Base-by-base conservation (phyloP, 2,329 filamentous ascomycete genomes). In the Malbranchea zuffiana region DNA sequence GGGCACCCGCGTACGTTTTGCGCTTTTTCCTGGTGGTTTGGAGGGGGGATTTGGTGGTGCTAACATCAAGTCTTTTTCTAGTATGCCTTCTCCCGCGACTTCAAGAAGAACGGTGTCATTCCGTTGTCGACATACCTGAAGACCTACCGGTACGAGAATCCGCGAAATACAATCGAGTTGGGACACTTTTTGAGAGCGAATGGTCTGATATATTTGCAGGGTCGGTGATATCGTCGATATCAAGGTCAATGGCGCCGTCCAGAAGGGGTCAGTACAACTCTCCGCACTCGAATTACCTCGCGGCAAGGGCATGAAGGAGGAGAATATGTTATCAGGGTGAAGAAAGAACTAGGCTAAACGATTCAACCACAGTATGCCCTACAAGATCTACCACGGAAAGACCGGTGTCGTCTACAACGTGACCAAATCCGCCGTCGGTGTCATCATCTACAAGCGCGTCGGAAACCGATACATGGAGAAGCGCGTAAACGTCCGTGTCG, bases 311-410 rank as follows among this genome's bases (percentile, higher is more conserved):
- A 12, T 19, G 7, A 30, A 10, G 13, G 8, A 21, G 20, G 17
- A 17, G 13, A 25, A 34, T 11, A 23, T n/a, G n/a, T n/a, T n/a
- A n/a, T n/a, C n/a, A n/a, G n/a, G n/a, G n/a, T n/a, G n/a, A n/a
- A n/a, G n/a, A n/a, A n/a, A n/a, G n/a, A n/a, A n/a, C n/a, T n/a
- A 16, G 10, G 32, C 44, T 47, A 38, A 47, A 32, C 12, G 11
- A 5, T 25, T 21, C 10, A 26, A 45, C 42, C 55, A 65, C 59
- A 86, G 85, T 75, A 90, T 94, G 85, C 87, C 88, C 59, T 86
- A 87, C 81, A 95, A 95, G 78, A 82, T 94, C 72, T 95, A 93
- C 81, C 87, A 96, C 78, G 90, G 88, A 63, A 96, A 96, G 83
- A 94, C 87, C 49, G 86, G 86, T 64, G 83, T 94, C 59, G 72